Percentiles rank a stretch among this genome's conserved stretches.
Evolutionary conservation across 352 stramenopile species (phyloP).

Genomic region (Phytophthora nicotianae): DNA sequence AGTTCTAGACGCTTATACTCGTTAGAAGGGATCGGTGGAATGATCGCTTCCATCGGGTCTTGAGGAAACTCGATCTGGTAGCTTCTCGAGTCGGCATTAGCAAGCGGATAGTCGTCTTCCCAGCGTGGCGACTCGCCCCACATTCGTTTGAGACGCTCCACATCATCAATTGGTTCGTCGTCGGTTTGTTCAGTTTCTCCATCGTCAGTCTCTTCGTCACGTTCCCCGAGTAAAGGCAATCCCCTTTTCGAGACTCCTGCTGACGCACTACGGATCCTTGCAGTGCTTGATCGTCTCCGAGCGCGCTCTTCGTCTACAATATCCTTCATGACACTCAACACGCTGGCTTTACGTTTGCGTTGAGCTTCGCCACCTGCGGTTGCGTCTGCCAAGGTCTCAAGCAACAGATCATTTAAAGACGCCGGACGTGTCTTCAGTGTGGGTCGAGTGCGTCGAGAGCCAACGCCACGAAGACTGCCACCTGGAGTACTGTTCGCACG

Average conservation of each 20-base stretch:
- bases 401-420: slow-evolving; percentile 39
- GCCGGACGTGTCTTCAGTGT: slow-evolving; percentile 32
- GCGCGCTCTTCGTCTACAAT: slow-evolving; percentile 45
- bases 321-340: slow-evolving; percentile 53
- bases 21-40: slow-evolving; percentile 43
- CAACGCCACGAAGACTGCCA: slow-evolving; percentile 22
- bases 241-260: slow-evolving; percentile 2
- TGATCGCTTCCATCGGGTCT: slow-evolving; percentile 31
- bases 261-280: slow-evolving; percentile 21
- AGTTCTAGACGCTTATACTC: slow-evolving; percentile 52
- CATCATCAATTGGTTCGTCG: slow-evolving; percentile 11
- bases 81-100: slow-evolving; percentile 48
- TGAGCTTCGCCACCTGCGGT: slow-evolving; percentile 27
- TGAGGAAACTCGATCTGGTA: slow-evolving; percentile 52
- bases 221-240: slow-evolving; percentile 25
- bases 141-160: slow-evolving; percentile 25
- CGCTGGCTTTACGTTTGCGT: slow-evolving; percentile 33
- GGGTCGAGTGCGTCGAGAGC: slow-evolving; percentile 14
- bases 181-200: slow-evolving; percentile 8
- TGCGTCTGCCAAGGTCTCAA: slow-evolving; percentile 39
- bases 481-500: slow-evolving; percentile 24
- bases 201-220: slow-evolving; percentile 14
- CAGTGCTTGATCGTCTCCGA: slow-evolving; percentile 30
- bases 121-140: slow-evolving; percentile 24
- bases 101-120: slow-evolving; percentile 47